Evolutionary conservation across 2,329 filamentous ascomycete species (phyloP).

Genomic region (Rhexocercosporidium sp.): DNA sequence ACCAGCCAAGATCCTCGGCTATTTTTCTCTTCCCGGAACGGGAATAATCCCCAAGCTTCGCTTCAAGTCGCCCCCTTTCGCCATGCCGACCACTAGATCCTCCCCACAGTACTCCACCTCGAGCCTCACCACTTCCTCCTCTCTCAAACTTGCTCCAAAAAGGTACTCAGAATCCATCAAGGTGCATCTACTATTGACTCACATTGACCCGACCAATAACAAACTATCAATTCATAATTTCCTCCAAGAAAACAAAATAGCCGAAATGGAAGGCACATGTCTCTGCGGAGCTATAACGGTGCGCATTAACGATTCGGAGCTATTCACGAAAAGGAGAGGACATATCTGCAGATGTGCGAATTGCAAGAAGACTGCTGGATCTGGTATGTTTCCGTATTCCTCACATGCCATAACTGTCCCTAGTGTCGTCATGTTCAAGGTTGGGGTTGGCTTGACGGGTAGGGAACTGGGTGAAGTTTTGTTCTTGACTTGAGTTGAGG

Average conservation of each 20-base stretch:
- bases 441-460: too few relatives aligned
- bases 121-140: background rate
- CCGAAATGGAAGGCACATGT: constrained; percentile 45
- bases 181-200: background rate
- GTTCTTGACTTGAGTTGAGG: background rate
- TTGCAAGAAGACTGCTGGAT: constrained; percentile 54
- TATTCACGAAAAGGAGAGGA: constrained; percentile 51
- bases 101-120: constrained; percentile 10
- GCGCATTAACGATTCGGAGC: constrained; percentile 52
- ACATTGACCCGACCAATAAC: background rate
- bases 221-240: too few relatives aligned
- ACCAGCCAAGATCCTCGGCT: background rate
- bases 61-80: background rate
- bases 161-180: constrained; percentile 9
- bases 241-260: background rate
- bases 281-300: constrained; percentile 54
- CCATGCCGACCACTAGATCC: background rate
- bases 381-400: constrained; percentile 14
- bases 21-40: background rate
- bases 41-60: background rate
- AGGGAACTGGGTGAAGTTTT: too few relatives aligned
- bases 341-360: constrained; percentile 57
- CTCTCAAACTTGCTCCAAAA: too few relatives aligned
- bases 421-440: background rate
- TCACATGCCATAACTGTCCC: background rate